Percentiles rank a stretch among this genome's conserved stretches.
Evolutionary conservation across 2,329 filamentous ascomycete species (phyloP).

Genomic region (Ophiocordyceps unilateralis): DNA sequence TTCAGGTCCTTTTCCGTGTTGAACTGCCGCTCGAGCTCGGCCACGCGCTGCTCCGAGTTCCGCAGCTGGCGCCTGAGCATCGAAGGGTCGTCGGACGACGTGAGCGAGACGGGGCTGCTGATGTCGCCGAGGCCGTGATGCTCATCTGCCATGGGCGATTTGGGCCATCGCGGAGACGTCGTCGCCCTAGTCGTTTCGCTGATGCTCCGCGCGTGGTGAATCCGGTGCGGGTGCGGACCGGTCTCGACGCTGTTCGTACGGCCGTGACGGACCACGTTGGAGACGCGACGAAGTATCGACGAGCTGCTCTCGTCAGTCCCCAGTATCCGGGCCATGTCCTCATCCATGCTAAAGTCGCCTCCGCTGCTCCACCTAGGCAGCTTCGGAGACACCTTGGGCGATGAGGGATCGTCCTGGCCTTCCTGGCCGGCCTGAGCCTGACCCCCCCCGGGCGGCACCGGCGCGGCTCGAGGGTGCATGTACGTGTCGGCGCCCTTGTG

Average conservation of each 20-base stretch:
- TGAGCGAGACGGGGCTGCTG: slow-evolving; percentile 52
- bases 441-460: slow-evolving; percentile 26
- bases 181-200: slow-evolving; percentile 50
- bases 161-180: slow-evolving; percentile 52
- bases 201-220: slow-evolving; percentile 41
- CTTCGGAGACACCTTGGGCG: slow-evolving; percentile 42
- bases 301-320: slow-evolving; percentile 60
- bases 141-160: slow-evolving; percentile 45
- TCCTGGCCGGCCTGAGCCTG: slow-evolving; percentile 25
- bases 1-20: slow-evolving; percentile 46
- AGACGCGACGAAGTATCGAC: slow-evolving; percentile 73
- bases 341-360: slow-evolving; percentile 83
- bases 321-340: slow-evolving; percentile 83
- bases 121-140: slow-evolving; percentile 37
- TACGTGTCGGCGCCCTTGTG: slow-evolving; percentile 27
- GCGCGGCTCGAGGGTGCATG: slow-evolving; percentile 39
- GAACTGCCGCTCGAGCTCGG: slow-evolving; percentile 72
- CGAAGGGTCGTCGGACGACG: slow-evolving; percentile 46
- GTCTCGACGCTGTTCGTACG: slow-evolving; percentile 67
- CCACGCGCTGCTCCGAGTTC: slow-evolving; percentile 67
- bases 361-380: slow-evolving; percentile 61
- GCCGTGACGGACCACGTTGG: slow-evolving; percentile 84
- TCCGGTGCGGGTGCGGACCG: slow-evolving; percentile 21
- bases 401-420: slow-evolving; percentile 25
- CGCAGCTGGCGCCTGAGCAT: slow-evolving; percentile 60